A percentile compares a stretch with the other conserved stretches of the same genome.
Conservation (phyloP, 2,329 filamentous ascomycete genomes). For the Monascus ruber region DNA sequence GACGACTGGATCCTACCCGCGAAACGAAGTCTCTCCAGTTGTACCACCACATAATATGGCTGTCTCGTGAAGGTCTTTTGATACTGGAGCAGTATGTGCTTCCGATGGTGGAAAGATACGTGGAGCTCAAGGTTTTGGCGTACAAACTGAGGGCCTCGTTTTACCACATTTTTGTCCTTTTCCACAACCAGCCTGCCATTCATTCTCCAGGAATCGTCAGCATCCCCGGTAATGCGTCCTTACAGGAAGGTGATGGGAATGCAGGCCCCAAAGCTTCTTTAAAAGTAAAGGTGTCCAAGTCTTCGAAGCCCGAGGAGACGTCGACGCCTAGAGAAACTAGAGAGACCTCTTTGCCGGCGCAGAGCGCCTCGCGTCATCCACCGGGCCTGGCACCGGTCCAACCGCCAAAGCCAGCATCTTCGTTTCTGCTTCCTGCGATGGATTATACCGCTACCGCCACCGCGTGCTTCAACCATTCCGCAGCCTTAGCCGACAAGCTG, state of each 20-base stretch:
- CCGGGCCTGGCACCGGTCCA: constrained; percentile 26
- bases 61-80: constrained; percentile 78
- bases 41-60: constrained; percentile 88
- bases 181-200: constrained; percentile 79
- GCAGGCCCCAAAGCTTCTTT: constrained; percentile 17
- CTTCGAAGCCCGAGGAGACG: too few species aligned
- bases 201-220: constrained; percentile 46
- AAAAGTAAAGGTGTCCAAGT: constrained; percentile 1
- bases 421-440: constrained; percentile 66
- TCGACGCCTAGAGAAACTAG: too few species aligned
- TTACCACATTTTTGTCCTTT: constrained; percentile 92
- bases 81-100: constrained; percentile 79
- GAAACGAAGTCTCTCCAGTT: constrained; percentile 71
- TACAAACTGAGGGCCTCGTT: constrained; percentile 90
- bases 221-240: constrained; percentile 16
- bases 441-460: constrained; percentile 79
- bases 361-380: constrained; percentile 35
- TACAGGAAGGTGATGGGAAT: constrained; percentile 13
- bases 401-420: constrained; percentile 38
- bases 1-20: constrained; percentile 66
- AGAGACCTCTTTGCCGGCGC: constrained; percentile 25
- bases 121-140: constrained; percentile 76
- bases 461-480: constrained; percentile 68
- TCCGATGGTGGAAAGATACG: constrained; percentile 67
- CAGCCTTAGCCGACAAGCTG: constrained; percentile 59